These are phyloP conservation scores for Scutellaria baicalensis DNA, from an alignment of 257 asterid genomes.

Conservation along the genomic window DNA sequence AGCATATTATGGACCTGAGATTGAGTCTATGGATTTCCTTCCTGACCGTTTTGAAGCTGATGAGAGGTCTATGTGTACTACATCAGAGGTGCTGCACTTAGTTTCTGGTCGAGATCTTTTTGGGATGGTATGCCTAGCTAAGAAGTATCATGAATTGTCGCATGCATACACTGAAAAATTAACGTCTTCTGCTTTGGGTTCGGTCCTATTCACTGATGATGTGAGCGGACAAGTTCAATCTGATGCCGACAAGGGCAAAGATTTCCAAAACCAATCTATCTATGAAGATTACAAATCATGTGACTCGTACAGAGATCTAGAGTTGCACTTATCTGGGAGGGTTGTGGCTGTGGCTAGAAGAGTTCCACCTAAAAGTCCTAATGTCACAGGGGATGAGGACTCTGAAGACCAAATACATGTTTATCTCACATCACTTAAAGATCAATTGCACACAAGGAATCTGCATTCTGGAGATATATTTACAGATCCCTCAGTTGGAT, in stretches of 20 bases:
- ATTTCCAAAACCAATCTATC: slow-evolving; percentile 24
- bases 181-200: slow-evolving; percentile 25
- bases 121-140: slow-evolving; percentile 73
- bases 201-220: slow-evolving; percentile 20
- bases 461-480: slow-evolving; percentile 10
- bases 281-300: slow-evolving; percentile 24
- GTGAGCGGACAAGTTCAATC: slow-evolving; percentile 12
- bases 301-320: slow-evolving; percentile 68
- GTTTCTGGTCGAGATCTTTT: slow-evolving; percentile 89
- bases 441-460: slow-evolving; percentile 14
- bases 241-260: slow-evolving; percentile 20
- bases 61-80: slow-evolving; percentile 58
- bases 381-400: slow-evolving; percentile 30
- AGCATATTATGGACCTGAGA: slow-evolving; percentile 88
- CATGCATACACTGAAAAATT: slow-evolving; percentile 32
- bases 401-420: slow-evolving; percentile 57
- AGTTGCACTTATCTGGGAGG: slow-evolving; percentile 68
- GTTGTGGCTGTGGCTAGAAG: slow-evolving; percentile 79
- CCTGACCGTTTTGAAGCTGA: slow-evolving; percentile 94
- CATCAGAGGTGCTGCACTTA: slow-evolving; percentile 84
- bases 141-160: slow-evolving; percentile 42
- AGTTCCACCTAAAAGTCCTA: slow-evolving; percentile 41
- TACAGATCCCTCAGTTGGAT: slow-evolving; percentile 29
- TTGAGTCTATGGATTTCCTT: slow-evolving; percentile 66
- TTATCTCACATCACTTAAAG: slow-evolving; percentile 42